phyloP scores from a whole-genome alignment of 331 rosid species.

The Malus hybrid region DNA sequence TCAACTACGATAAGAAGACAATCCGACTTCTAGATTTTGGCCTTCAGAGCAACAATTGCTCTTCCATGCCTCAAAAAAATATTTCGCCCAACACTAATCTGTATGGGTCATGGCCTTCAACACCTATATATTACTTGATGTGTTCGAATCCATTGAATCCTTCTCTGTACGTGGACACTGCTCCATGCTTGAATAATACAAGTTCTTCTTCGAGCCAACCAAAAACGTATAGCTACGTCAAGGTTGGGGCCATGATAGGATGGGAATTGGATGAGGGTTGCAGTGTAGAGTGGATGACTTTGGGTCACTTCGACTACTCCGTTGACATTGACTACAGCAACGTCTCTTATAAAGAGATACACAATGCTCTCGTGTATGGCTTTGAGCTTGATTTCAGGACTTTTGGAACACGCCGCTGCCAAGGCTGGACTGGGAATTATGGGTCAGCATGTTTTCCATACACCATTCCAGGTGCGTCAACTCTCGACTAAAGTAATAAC shows the following conservation, averaged over 20 bases:
- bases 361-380: background rate
- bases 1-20: background rate
- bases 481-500: background rate
- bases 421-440: background rate
- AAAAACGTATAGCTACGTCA: too few relatives aligned
- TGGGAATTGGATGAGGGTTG: too few relatives aligned
- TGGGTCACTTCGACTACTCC: too few relatives aligned
- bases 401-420: too few relatives aligned
- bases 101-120: too few relatives aligned
- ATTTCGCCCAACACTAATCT: too few relatives aligned
- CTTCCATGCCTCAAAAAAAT: constrained; percentile 3
- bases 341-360: background rate
- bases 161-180: background rate
- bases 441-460: background rate
- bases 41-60: constrained; percentile 6
- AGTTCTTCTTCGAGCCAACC: background rate
- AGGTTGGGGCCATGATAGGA: too few relatives aligned
- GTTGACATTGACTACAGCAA: too few relatives aligned
- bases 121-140: background rate
- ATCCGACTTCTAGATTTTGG: constrained; percentile 16
- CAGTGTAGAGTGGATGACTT: too few relatives aligned
- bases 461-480: background rate
- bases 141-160: background rate
- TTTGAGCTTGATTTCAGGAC: too few relatives aligned
- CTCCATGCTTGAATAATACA: background rate